phyloP scores from a whole-genome alignment of 441 rosid species.

The Corymbia citriodora region DNA sequence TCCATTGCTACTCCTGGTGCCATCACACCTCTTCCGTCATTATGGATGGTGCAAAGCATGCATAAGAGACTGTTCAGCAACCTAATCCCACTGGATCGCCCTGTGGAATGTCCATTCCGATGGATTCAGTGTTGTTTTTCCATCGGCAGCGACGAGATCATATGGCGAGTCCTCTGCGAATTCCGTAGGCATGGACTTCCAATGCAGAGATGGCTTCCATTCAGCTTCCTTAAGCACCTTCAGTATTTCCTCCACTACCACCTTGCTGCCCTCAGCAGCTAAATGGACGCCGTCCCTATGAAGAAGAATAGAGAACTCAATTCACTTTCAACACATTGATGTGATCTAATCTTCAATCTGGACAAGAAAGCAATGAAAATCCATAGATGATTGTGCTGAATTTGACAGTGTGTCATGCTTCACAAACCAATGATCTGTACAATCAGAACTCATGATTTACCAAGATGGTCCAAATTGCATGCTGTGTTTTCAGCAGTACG shows the following conservation, averaged over 20 bases:
- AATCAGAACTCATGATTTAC: background rate
- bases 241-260: constrained; percentile 71
- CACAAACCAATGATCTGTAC: background rate
- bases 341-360: background rate
- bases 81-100: constrained; percentile 68
- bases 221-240: constrained; percentile 71
- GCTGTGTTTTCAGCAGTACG: background rate
- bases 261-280: constrained; percentile 81
- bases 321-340: background rate
- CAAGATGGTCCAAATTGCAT: background rate
- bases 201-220: constrained; percentile 83
- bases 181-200: constrained; percentile 87
- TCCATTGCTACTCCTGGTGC: background rate
- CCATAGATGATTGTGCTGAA: background rate
- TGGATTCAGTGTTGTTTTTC: constrained; percentile 61
- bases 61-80: background rate
- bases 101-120: constrained; percentile 84
- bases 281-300: constrained; percentile 87
- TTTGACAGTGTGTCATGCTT: background rate
- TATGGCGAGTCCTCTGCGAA: constrained; percentile 67
- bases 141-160: constrained; percentile 83
- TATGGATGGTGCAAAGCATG: background rate
- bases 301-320: background rate
- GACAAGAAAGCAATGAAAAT: background rate
- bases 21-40: background rate